phyloP scores from a whole-genome alignment of 164 flowering plant genomes.

The Berberis thunbergii region DNA sequence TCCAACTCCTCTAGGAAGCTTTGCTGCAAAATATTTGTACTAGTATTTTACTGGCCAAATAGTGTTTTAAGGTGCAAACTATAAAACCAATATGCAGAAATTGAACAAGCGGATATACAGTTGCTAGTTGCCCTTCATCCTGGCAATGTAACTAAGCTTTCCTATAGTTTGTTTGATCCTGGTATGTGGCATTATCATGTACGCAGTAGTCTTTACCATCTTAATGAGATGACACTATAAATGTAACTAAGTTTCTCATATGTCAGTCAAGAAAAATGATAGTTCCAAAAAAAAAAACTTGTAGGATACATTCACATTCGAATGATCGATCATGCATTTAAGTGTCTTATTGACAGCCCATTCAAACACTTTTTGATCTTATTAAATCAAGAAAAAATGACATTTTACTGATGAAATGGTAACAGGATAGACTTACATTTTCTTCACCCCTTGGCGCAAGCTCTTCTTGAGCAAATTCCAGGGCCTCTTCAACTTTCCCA shows the following conservation, averaged over 20 bases:
- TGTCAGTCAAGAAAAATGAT: too few species aligned
- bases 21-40: conserved; percentile 44
- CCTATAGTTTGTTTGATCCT: too few species aligned
- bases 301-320: too few species aligned
- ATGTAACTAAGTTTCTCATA: too few species aligned
- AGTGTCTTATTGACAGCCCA: too few species aligned
- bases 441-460: conserved; percentile 98
- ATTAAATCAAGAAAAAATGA: background rate
- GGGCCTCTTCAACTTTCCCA: conserved; percentile 80
- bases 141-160: background rate
- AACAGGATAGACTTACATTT: conserved; percentile 48
- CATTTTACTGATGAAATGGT: background rate
- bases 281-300: too few species aligned
- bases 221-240: too few species aligned
- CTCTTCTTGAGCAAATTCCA: conserved; percentile 97
- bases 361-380: background rate
- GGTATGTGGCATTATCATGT: too few species aligned
- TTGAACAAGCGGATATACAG: background rate
- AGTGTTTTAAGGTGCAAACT: too few species aligned
- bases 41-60: background rate
- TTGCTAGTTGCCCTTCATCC: background rate
- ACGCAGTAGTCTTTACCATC: too few species aligned
- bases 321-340: too few species aligned
- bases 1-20: conserved; percentile 89
- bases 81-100: background rate